These are phyloP conservation scores for Colletotrichum paranaense DNA, from an alignment of 2,329 filamentous ascomycete genomes.

Conservation along the genomic window DNA sequence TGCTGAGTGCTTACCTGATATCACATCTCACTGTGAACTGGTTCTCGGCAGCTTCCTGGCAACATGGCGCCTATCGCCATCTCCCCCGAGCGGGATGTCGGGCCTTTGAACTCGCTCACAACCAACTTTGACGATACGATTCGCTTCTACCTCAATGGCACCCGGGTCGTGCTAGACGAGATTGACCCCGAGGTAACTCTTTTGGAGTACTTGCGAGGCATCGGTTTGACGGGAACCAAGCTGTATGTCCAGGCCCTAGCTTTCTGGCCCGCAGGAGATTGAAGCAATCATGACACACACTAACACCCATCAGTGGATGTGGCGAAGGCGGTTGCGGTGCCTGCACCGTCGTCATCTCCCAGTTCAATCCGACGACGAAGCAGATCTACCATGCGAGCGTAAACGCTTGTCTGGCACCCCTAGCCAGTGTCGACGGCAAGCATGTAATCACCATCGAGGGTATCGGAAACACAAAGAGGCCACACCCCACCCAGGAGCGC, in stretches of 20 bases:
- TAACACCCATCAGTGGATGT: slow-evolving; percentile 71
- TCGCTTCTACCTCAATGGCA: slow-evolving; percentile 94
- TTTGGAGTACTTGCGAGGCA: slow-evolving; percentile 90
- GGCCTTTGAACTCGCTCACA: slow-evolving; percentile 67
- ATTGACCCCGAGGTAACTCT: slow-evolving; percentile 93
- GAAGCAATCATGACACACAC: neutral
- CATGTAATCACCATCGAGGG: slow-evolving; percentile 98
- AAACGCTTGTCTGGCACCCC: slow-evolving; percentile 93
- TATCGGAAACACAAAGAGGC: slow-evolving; percentile 87
- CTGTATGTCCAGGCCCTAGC: slow-evolving; percentile 59
- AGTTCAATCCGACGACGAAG: slow-evolving; percentile 92
- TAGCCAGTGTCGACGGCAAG: slow-evolving; percentile 95
- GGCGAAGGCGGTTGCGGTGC: slow-evolving; percentile 97
- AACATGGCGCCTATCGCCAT: slow-evolving; percentile 68
- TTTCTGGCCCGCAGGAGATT: neutral
- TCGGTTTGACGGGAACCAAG: slow-evolving; percentile 95
- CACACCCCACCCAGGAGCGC: slow-evolving; percentile 90
- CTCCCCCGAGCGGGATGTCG: slow-evolving; percentile 56
- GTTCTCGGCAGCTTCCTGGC: neutral
- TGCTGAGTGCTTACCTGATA: neutral
- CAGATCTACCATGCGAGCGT: slow-evolving; percentile 96
- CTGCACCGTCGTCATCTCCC: slow-evolving; percentile 94
- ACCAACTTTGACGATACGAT: slow-evolving; percentile 87
- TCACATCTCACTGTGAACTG: neutral
- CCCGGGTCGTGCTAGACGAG: slow-evolving; percentile 84